Evolutionary conservation across 371 early-diverging fungal species (phyloP).

Genomic region (Actinomucor elegans): DNA sequence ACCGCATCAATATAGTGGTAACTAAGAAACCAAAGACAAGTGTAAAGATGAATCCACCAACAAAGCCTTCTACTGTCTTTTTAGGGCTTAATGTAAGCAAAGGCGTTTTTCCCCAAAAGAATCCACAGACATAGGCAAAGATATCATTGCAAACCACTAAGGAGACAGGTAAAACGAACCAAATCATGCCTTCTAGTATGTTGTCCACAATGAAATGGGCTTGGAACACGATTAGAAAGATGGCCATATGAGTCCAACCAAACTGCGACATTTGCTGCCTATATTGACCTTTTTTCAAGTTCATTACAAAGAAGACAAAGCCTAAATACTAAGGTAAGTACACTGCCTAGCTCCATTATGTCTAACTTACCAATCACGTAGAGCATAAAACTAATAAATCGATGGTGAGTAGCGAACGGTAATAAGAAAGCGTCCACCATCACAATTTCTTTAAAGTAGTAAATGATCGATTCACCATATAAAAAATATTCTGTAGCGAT

Average conservation of each 20-base stretch:
- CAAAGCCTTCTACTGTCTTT: conserved; percentile 99
- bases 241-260: conserved; percentile 95
- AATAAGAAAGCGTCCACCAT: conserved; percentile 81
- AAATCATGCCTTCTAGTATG: conserved; percentile 96
- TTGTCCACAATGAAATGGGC: conserved; percentile 95
- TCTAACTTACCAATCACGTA: conserved; percentile 71
- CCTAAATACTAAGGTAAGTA: conserved; percentile 43
- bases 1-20: conserved; percentile 50
- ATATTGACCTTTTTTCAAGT: conserved; percentile 88
- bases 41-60: conserved; percentile 93
- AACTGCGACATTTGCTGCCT: conserved; percentile 93
- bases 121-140: conserved; percentile 96
- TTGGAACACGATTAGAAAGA: conserved; percentile 86
- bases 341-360: not conserved
- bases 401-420: conserved; percentile 90
- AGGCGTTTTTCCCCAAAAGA: conserved; percentile 91
- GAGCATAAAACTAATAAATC: conserved; percentile 91
- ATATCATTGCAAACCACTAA: conserved; percentile 98
- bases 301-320: conserved; percentile 92
- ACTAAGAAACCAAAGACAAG: conserved; percentile 84
- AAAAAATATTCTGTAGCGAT: conserved; percentile 89
- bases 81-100: conserved; percentile 96
- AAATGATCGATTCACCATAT: conserved; percentile 92
- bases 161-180: conserved; percentile 89
- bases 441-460: conserved; percentile 80